These are phyloP conservation scores for Eucalyptus lansdowneana DNA, from an alignment of 345 rosid genomes.

Conservation along the genomic window DNA sequence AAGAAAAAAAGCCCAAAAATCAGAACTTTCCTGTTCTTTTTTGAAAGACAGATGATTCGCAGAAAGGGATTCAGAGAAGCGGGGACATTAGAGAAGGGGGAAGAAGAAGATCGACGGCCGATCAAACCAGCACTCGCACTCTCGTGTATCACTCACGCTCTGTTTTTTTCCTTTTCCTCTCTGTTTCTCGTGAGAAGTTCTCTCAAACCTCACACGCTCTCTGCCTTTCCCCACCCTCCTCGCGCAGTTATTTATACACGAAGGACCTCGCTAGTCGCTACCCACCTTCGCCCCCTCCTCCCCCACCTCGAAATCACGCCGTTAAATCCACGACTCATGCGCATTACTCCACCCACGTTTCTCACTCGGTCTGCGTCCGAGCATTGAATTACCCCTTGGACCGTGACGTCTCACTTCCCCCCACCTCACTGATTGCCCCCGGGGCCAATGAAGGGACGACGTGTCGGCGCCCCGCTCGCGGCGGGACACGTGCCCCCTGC, in stretches of 20 bases:
- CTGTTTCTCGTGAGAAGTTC: not conserved
- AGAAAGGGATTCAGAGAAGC: slow-evolving; percentile 77
- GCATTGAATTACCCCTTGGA: not conserved
- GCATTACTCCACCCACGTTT: not conserved
- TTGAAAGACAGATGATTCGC: slow-evolving; percentile 66
- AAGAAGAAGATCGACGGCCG: not conserved
- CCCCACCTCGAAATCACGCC: not conserved
- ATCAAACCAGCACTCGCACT: not conserved
- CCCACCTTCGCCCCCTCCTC: not conserved
- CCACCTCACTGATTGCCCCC: not conserved
- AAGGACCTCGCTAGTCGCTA: not conserved
- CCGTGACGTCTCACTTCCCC: not conserved
- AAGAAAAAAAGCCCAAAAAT: slow-evolving; percentile 31
- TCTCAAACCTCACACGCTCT: not conserved
- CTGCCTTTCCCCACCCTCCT: not conserved
- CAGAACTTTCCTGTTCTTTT: not conserved
- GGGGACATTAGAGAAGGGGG: slow-evolving; percentile 20
- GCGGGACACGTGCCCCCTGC: not conserved
- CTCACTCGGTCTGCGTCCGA: not conserved
- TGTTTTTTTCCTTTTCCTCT: not conserved
- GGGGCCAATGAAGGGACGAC: not conserved
- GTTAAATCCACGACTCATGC: not conserved
- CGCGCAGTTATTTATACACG: not conserved
- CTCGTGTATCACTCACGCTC: not conserved
- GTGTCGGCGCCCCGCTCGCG: not conserved